Evolutionary conservation across 1,139 yeast species (phyloP).

Genomic region (Debaryomycetaceae sp.): DNA sequence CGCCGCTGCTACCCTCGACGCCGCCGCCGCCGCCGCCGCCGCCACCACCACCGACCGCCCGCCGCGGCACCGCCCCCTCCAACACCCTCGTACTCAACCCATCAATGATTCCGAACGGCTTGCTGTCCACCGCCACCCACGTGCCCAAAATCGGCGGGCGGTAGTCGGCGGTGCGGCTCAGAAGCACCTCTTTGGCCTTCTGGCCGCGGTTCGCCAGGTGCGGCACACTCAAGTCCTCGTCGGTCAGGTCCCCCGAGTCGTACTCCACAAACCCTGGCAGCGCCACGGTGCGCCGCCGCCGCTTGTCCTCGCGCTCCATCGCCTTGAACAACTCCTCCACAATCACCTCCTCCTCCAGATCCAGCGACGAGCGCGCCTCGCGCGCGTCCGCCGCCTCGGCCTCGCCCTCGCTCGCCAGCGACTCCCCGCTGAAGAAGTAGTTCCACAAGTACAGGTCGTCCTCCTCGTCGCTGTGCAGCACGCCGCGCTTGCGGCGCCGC

Average conservation of each 20-base stretch:
- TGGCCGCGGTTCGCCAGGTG: slow-evolving; percentile 64
- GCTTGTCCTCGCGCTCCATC: slow-evolving; percentile 9
- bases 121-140: slow-evolving; percentile 75
- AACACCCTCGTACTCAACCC: slow-evolving; percentile 85
- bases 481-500: slow-evolving; percentile 6
- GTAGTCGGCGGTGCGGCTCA: slow-evolving; percentile 78
- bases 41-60: slow-evolving; percentile 1
- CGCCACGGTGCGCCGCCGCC: slow-evolving; percentile 7
- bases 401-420: slow-evolving; percentile 27
- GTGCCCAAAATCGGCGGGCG: slow-evolving; percentile 91
- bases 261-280: slow-evolving; percentile 17
- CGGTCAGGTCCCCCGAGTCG: slow-evolving; percentile 81
- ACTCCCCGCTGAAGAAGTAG: slow-evolving; percentile 45
- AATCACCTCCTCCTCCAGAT: slow-evolving; percentile 9
- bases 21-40: slow-evolving; percentile 1
- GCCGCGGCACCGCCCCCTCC: slow-evolving; percentile 2
- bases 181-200: slow-evolving; percentile 82
- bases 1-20: slow-evolving; percentile 3
- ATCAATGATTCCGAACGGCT: slow-evolving; percentile 91
- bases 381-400: slow-evolving; percentile 16
- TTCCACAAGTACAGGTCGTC: slow-evolving; percentile 55
- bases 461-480: slow-evolving; percentile 37
- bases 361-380: slow-evolving; percentile 4
- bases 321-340: slow-evolving; percentile 8
- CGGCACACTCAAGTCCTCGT: slow-evolving; percentile 77